Evolutionary conservation across 768 basidiomycete genomes (phyloP).

Genomic region (Mycena chlorophos): DNA sequence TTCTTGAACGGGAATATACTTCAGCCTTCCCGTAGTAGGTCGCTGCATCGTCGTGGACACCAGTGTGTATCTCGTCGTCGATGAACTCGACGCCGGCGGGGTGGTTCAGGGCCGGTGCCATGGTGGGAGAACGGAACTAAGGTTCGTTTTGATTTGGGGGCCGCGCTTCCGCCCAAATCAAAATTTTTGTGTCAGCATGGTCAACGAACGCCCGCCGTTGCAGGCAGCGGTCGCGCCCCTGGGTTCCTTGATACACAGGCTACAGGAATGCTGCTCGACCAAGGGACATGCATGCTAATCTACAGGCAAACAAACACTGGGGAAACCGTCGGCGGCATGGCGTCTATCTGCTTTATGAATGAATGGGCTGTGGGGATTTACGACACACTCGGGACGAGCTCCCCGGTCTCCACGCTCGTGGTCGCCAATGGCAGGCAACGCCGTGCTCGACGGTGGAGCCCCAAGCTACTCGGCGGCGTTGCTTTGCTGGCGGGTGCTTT

Average conservation of each 20-base stretch:
- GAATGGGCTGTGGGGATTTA: background rate
- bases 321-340: background rate
- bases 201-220: background rate
- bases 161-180: background rate
- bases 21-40: conserved; percentile 84
- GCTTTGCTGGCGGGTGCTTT: too few relatives aligned
- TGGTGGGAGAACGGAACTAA: conserved; percentile 24
- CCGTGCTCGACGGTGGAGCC: too few relatives aligned
- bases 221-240: background rate
- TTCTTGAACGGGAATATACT: conserved; percentile 77
- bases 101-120: conserved; percentile 69
- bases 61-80: conserved; percentile 53
- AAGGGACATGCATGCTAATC: too few relatives aligned
- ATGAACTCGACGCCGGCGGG: conserved; percentile 65
- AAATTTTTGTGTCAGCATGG: background rate
- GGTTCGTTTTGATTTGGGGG: background rate
- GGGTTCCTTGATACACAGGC: background rate
- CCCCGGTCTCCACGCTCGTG: background rate
- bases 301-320: background rate
- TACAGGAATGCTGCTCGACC: too few relatives aligned
- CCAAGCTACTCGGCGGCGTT: too few relatives aligned
- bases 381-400: background rate
- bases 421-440: too few relatives aligned
- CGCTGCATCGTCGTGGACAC: conserved; percentile 67
- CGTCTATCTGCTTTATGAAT: background rate